These are phyloP conservation scores for Postia placenta DNA, from an alignment of 768 basidiomycete species.

Conservation along the genomic window DNA sequence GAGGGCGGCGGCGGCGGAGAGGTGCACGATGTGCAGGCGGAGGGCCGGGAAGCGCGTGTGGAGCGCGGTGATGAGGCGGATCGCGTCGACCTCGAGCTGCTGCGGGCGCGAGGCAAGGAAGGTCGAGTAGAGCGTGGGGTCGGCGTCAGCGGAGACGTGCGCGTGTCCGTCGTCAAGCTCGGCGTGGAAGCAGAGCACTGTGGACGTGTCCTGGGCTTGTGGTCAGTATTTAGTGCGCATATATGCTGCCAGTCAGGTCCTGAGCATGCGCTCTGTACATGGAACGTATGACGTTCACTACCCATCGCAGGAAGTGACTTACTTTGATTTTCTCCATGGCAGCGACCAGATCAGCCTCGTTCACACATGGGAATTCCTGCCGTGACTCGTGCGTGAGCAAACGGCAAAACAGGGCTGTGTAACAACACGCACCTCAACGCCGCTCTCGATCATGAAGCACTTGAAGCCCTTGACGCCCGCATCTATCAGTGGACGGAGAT, in stretches of 20 bases:
- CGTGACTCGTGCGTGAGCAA: too few relatives aligned
- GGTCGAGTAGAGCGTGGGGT: conserved; percentile 62
- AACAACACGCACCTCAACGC: conserved; percentile 63
- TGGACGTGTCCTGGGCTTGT: conserved; percentile 60
- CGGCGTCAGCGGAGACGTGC: conserved; percentile 17
- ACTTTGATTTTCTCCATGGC: conserved; percentile 80
- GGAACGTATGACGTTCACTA: neutral
- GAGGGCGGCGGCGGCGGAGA: conserved; percentile 81
- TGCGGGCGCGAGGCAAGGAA: conserved; percentile 86
- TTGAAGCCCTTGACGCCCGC: conserved; percentile 94
- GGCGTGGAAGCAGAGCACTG: conserved; percentile 87
- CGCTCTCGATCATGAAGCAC: conserved; percentile 76
- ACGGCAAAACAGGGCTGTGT: too few relatives aligned
- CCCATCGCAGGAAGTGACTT: conserved; percentile 4
- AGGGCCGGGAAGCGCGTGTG: conserved; percentile 58
- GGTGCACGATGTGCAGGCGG: conserved; percentile 91
- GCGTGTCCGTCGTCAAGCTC: conserved; percentile 55
- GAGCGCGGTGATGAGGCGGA: conserved; percentile 66
- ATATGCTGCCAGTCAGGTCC: too few relatives aligned
- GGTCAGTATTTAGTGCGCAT: too few relatives aligned
- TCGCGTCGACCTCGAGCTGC: conserved; percentile 73
- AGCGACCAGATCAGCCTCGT: conserved; percentile 53
- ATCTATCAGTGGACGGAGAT: conserved; percentile 69
- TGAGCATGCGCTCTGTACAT: too few relatives aligned
- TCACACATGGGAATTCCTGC: conserved; percentile 91